A percentile compares a stretch with the other conserved stretches of the same genome.
Evolutionary conservation across 1,284 basidiomycete species (phyloP).

Genomic region (Tilletia caries): DNA sequence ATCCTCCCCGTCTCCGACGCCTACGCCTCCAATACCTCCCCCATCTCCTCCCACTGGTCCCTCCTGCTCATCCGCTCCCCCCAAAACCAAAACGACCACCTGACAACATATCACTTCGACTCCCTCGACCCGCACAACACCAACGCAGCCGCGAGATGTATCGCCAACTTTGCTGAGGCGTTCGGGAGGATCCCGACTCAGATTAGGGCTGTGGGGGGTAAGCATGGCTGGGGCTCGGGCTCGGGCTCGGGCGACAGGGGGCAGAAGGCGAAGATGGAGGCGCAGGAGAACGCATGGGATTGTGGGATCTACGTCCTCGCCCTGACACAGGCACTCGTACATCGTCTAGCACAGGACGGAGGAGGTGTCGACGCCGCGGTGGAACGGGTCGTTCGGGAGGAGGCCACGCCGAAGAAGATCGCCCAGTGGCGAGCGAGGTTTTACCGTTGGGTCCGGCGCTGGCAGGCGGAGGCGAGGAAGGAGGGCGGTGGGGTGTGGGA

Average conservation of each 20-base stretch:
- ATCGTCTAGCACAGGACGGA: neutral
- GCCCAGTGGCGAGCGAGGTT: neutral
- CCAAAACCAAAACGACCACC: neutral
- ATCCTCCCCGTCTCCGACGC: constrained; percentile 11
- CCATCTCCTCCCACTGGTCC: constrained; percentile 9
- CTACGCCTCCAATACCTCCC: neutral
- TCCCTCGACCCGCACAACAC: constrained; percentile 3
- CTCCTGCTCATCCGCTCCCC: constrained; percentile 5
- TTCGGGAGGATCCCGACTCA: neutral
- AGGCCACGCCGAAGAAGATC: neutral
- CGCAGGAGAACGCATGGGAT: constrained; percentile 12
- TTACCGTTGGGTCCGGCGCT: constrained; percentile 28
- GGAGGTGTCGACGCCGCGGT: neutral
- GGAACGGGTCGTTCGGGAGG: neutral
- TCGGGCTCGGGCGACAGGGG: neutral
- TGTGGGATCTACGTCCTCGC: constrained; percentile 5
- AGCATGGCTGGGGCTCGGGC: neutral
- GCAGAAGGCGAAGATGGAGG: neutral
- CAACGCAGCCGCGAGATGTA: neutral
- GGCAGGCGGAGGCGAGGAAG: constrained; percentile 20
- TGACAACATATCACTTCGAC: constrained; percentile 6
- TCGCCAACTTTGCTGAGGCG: neutral
- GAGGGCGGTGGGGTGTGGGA: constrained; percentile 16
- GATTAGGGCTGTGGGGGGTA: neutral
- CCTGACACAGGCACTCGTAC: neutral